Conservation (phyloP, 768 basidiomycete species). For the Phlebiopsis gigantea region DNA sequence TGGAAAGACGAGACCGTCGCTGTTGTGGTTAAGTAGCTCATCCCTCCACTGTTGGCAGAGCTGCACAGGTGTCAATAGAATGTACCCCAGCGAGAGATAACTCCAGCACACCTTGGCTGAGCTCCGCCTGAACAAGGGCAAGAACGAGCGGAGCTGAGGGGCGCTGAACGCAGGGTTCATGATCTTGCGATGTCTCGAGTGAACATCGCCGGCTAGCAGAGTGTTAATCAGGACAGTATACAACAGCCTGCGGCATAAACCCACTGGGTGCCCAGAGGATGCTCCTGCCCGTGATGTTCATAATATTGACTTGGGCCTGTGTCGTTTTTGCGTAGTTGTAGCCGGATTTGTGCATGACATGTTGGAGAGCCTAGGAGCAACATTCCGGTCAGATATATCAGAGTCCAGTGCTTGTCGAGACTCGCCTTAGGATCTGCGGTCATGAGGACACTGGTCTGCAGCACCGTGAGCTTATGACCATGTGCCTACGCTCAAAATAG, state of each 20-base stretch:
- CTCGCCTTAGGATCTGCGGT: slow-evolving; percentile 5
- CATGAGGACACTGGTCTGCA: neutral
- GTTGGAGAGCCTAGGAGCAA: slow-evolving; percentile 11
- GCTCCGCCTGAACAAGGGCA: slow-evolving; percentile 21
- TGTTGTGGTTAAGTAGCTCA: slow-evolving; percentile 36
- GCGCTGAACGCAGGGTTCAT: slow-evolving; percentile 31
- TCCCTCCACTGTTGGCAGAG: slow-evolving; percentile 13
- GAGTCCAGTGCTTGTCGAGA: neutral
- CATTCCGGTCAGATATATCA: neutral
- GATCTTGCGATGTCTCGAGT: slow-evolving; percentile 28
- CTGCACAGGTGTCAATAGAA: neutral
- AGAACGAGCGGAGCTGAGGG: slow-evolving; percentile 22
- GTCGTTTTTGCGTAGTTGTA: slow-evolving; percentile 14
- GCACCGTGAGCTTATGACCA: neutral
- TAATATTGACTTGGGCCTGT: neutral
- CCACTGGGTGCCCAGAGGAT: slow-evolving; percentile 10
- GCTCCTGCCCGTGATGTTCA: slow-evolving; percentile 6
- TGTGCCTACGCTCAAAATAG: neutral
- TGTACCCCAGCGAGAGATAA: neutral
- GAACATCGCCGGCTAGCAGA: slow-evolving; percentile 18
- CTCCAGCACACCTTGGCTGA: slow-evolving; percentile 13
- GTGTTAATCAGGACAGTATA: neutral
- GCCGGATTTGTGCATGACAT: slow-evolving; percentile 12
- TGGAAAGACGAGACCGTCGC: slow-evolving; percentile 17
- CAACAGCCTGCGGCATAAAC: neutral